phyloP scores from a whole-genome alignment of 2,329 filamentous ascomycete genomes.

The Cytospora schulzeri region DNA sequence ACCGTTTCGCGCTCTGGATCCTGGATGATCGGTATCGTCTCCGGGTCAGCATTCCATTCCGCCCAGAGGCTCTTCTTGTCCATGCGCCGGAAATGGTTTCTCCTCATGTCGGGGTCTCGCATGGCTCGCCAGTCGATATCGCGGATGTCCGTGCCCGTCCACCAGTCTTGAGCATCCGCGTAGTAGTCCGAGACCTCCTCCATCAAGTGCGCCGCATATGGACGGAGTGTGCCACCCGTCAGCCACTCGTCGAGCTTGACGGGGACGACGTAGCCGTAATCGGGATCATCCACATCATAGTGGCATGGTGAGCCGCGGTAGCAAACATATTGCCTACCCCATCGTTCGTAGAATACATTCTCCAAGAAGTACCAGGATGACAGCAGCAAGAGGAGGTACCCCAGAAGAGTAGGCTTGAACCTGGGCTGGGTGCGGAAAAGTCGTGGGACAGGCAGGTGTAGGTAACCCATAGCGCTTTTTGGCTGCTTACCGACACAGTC shows the following conservation, averaged over 20 bases:
- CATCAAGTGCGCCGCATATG: conserved; percentile 38
- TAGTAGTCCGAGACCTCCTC: conserved; percentile 51
- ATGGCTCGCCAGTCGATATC: conserved; percentile 44
- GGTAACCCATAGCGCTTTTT: conserved; percentile 36
- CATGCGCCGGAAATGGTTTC: conserved; percentile 51
- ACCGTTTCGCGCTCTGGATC: conserved; percentile 47
- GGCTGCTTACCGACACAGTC: background rate
- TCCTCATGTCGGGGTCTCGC: conserved; percentile 43
- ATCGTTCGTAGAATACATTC: conserved; percentile 49
- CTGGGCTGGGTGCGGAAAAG: conserved; percentile 48
- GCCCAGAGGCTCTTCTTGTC: conserved; percentile 45
- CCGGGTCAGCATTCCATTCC: conserved; percentile 41
- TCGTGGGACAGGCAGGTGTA: conserved; percentile 49
- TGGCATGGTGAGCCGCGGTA: conserved; percentile 47
- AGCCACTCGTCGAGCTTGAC: conserved; percentile 65
- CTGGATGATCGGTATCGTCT: conserved; percentile 47
- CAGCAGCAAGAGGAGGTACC: conserved; percentile 47
- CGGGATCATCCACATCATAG: conserved; percentile 50
- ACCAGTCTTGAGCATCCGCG: conserved; percentile 51
- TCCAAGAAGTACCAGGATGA: conserved; percentile 59
- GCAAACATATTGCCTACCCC: conserved; percentile 57
- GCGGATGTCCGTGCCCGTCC: conserved; percentile 45
- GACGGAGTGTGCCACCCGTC: conserved; percentile 53
- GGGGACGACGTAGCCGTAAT: conserved; percentile 62
- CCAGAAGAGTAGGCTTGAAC: conserved; percentile 53